Evolutionary conservation across 306 rosid species (phyloP).

Genomic region (Boehmeria nivea): DNA sequence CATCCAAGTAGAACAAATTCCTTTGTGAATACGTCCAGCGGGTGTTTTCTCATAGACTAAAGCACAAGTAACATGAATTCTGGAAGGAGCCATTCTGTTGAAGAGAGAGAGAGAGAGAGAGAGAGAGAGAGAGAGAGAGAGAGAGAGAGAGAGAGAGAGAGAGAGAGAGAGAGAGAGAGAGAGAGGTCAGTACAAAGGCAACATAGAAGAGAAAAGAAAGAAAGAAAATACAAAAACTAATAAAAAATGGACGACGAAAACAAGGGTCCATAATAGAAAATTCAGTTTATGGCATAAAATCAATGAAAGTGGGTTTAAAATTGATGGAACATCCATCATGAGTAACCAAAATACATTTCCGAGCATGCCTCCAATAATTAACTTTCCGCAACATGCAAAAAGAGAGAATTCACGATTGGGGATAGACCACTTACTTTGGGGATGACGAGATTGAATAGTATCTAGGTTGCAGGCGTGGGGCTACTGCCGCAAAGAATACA

Average conservation of each 20-base stretch:
- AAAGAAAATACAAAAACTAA: neutral
- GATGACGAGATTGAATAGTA: conserved; percentile 96
- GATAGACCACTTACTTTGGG: conserved; percentile 43
- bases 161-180: neutral
- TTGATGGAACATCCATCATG: no score
- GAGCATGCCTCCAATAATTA: neutral
- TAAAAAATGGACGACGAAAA: neutral
- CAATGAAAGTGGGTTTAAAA: neutral
- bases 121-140: no score
- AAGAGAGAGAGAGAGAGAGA: neutral
- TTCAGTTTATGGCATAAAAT: neutral
- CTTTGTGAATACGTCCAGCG: conserved; percentile 78
- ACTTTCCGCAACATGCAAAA: neutral
- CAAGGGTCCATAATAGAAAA: neutral
- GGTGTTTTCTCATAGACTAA: conserved; percentile 71
- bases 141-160: neutral
- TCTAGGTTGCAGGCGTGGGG: conserved; percentile 94
- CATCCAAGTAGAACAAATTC: conserved; percentile 98
- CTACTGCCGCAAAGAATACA: conserved; percentile 85
- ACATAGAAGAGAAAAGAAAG: neutral
- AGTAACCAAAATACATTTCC: no score
- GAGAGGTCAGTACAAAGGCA: no score
- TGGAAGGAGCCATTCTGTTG: conserved; percentile 68
- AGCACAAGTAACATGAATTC: conserved; percentile 97
- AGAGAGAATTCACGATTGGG: neutral